These are phyloP conservation scores for Ceratocystis alfenasii DNA, from an alignment of 2,329 filamentous ascomycete species.

Conservation along the genomic window DNA sequence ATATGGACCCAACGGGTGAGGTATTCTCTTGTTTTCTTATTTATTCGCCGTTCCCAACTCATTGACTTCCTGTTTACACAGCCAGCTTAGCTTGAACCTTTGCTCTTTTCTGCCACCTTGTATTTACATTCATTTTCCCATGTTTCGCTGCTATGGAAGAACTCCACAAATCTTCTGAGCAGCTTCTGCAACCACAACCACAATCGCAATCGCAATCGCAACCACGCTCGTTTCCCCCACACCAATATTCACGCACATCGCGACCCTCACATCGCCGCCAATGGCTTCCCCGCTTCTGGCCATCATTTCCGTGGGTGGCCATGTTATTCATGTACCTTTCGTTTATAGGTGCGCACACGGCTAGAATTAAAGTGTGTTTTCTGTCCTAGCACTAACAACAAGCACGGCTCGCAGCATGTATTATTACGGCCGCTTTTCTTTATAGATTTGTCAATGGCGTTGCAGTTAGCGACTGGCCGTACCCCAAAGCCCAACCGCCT, in stretches of 20 bases:
- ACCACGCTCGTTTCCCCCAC: neutral
- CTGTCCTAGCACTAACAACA: neutral
- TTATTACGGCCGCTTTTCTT: constrained; percentile 17
- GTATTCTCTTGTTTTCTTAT: no score
- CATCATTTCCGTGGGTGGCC: constrained; percentile 20
- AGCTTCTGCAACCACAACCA: neutral
- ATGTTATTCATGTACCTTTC: constrained; percentile 20
- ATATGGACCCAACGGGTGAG: no score
- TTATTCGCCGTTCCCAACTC: no score
- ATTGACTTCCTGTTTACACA: neutral
- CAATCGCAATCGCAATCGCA: neutral
- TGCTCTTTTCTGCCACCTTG: neutral
- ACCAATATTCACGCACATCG: constrained; percentile 7
- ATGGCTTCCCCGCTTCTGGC: constrained; percentile 21
- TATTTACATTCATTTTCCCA: constrained; percentile 15
- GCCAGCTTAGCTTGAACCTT: constrained; percentile 20
- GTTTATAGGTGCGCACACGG: constrained; percentile 6
- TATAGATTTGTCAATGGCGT: constrained; percentile 20
- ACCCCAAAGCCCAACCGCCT: constrained; percentile 18
- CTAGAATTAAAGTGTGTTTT: no score
- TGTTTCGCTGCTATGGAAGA: constrained; percentile 33
- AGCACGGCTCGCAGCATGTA: constrained; percentile 3
- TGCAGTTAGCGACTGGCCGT: constrained; percentile 20
- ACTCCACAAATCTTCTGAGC: constrained; percentile 28
- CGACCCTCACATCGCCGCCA: constrained; percentile 19